Conservation (phyloP, 2,329 filamentous ascomycete species). For the Hypoxylon sp. region DNA sequence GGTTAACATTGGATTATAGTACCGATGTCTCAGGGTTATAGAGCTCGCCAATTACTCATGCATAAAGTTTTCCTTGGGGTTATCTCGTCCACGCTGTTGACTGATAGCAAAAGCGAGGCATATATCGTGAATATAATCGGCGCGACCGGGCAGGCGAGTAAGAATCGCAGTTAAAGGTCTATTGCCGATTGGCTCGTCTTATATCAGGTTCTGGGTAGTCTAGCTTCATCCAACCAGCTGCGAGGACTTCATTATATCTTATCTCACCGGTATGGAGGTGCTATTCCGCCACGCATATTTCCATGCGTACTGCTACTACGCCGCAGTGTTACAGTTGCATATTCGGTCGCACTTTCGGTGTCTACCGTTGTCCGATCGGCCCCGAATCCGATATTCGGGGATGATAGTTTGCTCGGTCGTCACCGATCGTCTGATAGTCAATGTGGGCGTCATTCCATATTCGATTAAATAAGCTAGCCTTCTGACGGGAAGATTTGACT, state of each 20-base stretch:
- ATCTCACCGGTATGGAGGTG: not conserved
- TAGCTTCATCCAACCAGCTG: not conserved
- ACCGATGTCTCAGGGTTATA: not conserved
- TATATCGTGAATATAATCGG: not conserved
- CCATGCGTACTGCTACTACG: slow-evolving; percentile 1
- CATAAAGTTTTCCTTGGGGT: not conserved
- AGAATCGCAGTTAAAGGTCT: not conserved
- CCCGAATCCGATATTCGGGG: slow-evolving; percentile 4
- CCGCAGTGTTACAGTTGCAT: not conserved
- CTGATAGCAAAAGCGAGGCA: not conserved
- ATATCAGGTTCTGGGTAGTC: not conserved
- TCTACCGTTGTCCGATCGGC: not conserved
- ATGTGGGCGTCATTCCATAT: not conserved
- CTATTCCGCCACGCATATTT: not conserved
- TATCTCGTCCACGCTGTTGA: not conserved
- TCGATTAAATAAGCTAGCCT: not conserved
- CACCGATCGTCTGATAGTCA: not conserved
- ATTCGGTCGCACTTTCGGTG: slow-evolving; percentile 14
- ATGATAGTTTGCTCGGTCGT: not conserved
- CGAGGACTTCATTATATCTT: not conserved
- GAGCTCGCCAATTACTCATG: not conserved
- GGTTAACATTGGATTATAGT: not conserved
- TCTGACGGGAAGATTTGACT: not conserved
- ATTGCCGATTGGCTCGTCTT: not conserved
- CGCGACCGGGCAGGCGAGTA: not conserved